A percentile compares a stretch with the other conserved stretches of the same genome.
These are phyloP conservation scores for Trypanosoma congolense DNA, from an alignment of 208 protist species.

Conservation along the genomic window DNA sequence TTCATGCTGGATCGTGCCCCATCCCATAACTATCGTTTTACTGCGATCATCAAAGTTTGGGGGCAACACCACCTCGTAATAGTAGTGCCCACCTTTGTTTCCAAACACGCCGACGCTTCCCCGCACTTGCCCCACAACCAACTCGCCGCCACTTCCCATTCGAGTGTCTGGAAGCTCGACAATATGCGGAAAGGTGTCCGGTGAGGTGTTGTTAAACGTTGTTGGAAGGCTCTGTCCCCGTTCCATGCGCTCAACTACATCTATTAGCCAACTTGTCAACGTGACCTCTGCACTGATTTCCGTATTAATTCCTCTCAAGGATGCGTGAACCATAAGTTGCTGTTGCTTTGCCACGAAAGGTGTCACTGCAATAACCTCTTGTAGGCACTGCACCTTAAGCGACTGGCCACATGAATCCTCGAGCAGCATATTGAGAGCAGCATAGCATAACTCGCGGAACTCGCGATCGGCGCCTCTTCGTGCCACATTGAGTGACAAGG, in stretches of 20 bases:
- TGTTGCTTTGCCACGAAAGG: conserved; percentile 63
- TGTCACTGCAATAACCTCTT: conserved; percentile 30
- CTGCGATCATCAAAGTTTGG: conserved; percentile 38
- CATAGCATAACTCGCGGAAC: conserved; percentile 57
- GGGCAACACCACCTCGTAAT: conserved; percentile 80
- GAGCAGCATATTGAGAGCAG: conserved; percentile 45
- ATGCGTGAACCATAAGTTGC: conserved; percentile 51
- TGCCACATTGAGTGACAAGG: conserved; percentile 41
- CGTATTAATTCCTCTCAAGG: conserved; percentile 50
- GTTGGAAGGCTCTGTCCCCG: conserved; percentile 30
- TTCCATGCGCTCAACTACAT: conserved; percentile 62
- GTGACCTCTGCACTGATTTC: conserved; percentile 40
- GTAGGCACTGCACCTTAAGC: conserved; percentile 49
- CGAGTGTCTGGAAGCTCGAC: conserved; percentile 69
- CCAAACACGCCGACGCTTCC: conserved; percentile 67
- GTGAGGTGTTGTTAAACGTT: conserved; percentile 37
- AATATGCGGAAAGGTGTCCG: conserved; percentile 52
- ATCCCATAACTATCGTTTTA: conserved; percentile 77
- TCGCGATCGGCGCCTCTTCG: conserved; percentile 16
- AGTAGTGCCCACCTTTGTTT: conserved; percentile 51
- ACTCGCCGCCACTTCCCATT: conserved; percentile 61
- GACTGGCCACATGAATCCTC: conserved; percentile 34
- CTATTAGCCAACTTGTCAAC: conserved; percentile 47
- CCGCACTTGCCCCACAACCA: conserved; percentile 79
- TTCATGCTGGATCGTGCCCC: conserved; percentile 87